phyloP scores from a whole-genome alignment of 2,329 filamentous ascomycete species.

The Incumbomyces lentus region DNA sequence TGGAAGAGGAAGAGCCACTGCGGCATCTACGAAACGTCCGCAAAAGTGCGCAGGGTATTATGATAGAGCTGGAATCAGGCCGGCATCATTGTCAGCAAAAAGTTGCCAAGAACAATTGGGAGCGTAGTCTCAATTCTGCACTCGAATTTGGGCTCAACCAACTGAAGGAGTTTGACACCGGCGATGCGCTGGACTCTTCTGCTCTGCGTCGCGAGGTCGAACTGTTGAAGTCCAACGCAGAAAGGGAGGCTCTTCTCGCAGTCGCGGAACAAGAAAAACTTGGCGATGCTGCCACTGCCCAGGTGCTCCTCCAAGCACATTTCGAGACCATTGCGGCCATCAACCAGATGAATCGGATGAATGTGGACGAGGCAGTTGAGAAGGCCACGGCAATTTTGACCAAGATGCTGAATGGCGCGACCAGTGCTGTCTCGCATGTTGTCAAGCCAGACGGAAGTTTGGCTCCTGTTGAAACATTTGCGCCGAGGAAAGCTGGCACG shows the following conservation, averaged over 20 bases:
- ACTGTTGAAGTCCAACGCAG: constrained; percentile 70
- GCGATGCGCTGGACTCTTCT: constrained; percentile 57
- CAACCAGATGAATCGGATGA: constrained; percentile 70
- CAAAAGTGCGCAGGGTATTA: constrained; percentile 78
- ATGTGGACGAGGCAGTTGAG: constrained; percentile 68
- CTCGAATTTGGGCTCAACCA: constrained; percentile 75
- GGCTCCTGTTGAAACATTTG: constrained; percentile 47
- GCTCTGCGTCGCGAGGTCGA: constrained; percentile 73
- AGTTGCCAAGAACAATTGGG: constrained; percentile 73
- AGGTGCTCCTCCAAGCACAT: constrained; percentile 76
- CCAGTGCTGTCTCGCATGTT: constrained; percentile 64
- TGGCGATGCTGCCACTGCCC: constrained; percentile 66
- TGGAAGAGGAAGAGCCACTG: constrained; percentile 57
- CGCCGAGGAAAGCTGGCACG: constrained; percentile 62
- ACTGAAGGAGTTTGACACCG: constrained; percentile 58
- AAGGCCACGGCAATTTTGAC: constrained; percentile 68
- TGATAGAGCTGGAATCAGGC: constrained; percentile 80
- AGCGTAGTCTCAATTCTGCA: constrained; percentile 75
- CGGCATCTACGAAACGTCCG: constrained; percentile 63
- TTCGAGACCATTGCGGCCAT: constrained; percentile 84
- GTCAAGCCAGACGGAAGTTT: constrained; percentile 78
- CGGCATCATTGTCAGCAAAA: constrained; percentile 83
- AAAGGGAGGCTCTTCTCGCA: constrained; percentile 65
- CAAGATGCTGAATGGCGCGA: constrained; percentile 67
- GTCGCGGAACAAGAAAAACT: constrained; percentile 76